These are phyloP conservation scores for Coemansia sp. DNA, from an alignment of 192 early-diverging fungal species.

Conservation along the genomic window DNA sequence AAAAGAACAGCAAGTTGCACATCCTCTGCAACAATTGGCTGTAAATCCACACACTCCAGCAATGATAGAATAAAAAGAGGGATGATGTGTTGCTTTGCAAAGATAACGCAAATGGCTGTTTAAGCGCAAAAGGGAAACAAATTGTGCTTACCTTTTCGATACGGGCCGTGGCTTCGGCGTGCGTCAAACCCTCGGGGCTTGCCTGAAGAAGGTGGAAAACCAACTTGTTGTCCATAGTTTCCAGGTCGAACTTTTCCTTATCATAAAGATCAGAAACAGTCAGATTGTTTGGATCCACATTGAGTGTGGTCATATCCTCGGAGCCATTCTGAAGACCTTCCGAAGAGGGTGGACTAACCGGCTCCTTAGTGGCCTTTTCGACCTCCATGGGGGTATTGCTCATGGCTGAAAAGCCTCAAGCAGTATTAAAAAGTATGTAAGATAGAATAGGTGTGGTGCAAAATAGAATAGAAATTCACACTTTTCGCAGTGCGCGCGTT, in stretches of 20 bases:
- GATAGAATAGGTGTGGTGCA: slow-evolving; percentile 3
- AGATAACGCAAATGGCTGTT: background rate
- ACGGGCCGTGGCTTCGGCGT: slow-evolving; percentile 62
- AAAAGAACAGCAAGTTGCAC: background rate
- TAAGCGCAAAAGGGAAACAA: background rate
- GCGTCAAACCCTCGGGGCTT: slow-evolving; percentile 61
- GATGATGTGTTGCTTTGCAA: background rate
- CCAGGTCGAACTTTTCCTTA: slow-evolving; percentile 78
- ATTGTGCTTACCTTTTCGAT: slow-evolving; percentile 54
- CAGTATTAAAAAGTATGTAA: slow-evolving; percentile 10
- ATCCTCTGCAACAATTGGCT: background rate
- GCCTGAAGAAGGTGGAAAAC: slow-evolving; percentile 70
- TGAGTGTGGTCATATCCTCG: slow-evolving; percentile 48
- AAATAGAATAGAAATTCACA: background rate
- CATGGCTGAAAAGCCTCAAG: slow-evolving; percentile 13
- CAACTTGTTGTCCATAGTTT: slow-evolving; percentile 72
- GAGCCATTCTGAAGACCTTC: slow-evolving; percentile 7
- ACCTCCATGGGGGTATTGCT: slow-evolving; percentile 23
- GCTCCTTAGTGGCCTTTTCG: slow-evolving; percentile 21
- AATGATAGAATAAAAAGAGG: background rate
- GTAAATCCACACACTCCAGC: background rate
- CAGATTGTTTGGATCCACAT: slow-evolving; percentile 61
- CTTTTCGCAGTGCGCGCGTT: background rate
- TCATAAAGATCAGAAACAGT: slow-evolving; percentile 74
- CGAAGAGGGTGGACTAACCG: slow-evolving; percentile 18